Evolutionary conservation across 768 basidiomycete genomes (phyloP).

Genomic region (Clathrus columnatus): DNA sequence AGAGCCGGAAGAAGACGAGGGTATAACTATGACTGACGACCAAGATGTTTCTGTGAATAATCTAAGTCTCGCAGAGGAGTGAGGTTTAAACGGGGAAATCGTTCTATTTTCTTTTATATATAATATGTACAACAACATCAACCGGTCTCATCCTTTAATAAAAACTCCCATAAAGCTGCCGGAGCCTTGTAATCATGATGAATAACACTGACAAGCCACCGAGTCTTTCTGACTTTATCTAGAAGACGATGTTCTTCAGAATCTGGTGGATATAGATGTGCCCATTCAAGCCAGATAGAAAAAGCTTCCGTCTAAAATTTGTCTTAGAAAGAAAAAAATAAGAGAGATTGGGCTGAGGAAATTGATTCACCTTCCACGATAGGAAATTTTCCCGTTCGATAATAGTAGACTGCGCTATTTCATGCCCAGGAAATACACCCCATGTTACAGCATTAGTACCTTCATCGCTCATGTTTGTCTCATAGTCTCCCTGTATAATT

Average conservation of each 20-base stretch:
- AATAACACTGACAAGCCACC: constrained; percentile 88
- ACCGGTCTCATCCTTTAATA: constrained; percentile 42
- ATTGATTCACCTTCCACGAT: constrained; percentile 79
- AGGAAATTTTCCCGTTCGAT: constrained; percentile 93
- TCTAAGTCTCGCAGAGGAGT: background rate
- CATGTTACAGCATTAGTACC: constrained; percentile 95
- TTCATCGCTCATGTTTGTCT: constrained; percentile 69
- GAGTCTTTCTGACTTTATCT: constrained; percentile 55
- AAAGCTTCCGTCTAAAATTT: constrained; percentile 82
- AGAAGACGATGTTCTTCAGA: constrained; percentile 69
- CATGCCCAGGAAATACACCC: constrained; percentile 97
- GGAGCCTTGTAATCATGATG: constrained; percentile 87
- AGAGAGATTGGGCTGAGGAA: too few species aligned
- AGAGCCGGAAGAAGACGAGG: constrained; percentile 33
- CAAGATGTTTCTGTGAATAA: constrained; percentile 27
- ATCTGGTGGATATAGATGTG: constrained; percentile 68
- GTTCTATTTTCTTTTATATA: background rate
- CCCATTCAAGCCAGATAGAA: constrained; percentile 93
- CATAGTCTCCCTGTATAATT: constrained; percentile 55
- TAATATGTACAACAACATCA: too few species aligned
- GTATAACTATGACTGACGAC: constrained; percentile 24
- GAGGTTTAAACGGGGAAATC: background rate
- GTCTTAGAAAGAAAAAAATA: constrained; percentile 5
- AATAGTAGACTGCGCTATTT: constrained; percentile 92
- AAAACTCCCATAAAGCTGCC: constrained; percentile 76